Conservation (phyloP, 2,329 filamentous ascomycete genomes). For the Colletotrichum zoysiae region DNA sequence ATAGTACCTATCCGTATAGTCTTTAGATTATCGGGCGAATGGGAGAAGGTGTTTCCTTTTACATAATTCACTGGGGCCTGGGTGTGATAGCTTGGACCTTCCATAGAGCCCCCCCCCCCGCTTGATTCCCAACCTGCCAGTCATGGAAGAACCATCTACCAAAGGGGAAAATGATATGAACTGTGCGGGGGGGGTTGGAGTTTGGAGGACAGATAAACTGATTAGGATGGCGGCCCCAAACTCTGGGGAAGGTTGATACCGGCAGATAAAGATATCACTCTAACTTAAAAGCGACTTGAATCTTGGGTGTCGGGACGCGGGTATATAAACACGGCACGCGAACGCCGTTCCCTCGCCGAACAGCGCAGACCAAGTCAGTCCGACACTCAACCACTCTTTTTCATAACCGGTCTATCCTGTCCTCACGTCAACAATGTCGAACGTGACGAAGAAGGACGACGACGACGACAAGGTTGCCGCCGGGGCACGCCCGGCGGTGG, state of each 20-base stretch:
- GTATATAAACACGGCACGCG: background rate
- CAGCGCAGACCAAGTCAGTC: background rate
- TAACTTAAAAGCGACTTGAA: background rate
- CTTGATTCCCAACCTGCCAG: slow-evolving; percentile 8
- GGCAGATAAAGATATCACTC: too few species aligned
- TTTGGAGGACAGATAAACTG: background rate
- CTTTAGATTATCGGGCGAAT: background rate
- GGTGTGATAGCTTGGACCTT: slow-evolving; percentile 38
- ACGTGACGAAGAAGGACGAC: slow-evolving; percentile 2
- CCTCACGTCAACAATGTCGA: slow-evolving; percentile 21
- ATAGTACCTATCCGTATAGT: background rate
- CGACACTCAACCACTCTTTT: background rate
- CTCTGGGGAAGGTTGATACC: slow-evolving; percentile 4
- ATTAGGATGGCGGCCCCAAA: background rate
- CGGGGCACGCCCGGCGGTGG: background rate
- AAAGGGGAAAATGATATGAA: slow-evolving; percentile 19
- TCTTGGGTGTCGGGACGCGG: background rate
- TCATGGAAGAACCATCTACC: slow-evolving; percentile 23
- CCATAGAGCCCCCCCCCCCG: background rate
- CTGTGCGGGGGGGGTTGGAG: slow-evolving; percentile 20
- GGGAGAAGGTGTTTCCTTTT: background rate
- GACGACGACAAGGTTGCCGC: slow-evolving; percentile 19
- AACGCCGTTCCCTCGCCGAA: background rate
- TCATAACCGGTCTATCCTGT: background rate
- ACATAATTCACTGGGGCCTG: background rate